These are phyloP conservation scores for Venturiaceae sp. DNA, from an alignment of 2,329 filamentous ascomycete species.

Conservation along the genomic window DNA sequence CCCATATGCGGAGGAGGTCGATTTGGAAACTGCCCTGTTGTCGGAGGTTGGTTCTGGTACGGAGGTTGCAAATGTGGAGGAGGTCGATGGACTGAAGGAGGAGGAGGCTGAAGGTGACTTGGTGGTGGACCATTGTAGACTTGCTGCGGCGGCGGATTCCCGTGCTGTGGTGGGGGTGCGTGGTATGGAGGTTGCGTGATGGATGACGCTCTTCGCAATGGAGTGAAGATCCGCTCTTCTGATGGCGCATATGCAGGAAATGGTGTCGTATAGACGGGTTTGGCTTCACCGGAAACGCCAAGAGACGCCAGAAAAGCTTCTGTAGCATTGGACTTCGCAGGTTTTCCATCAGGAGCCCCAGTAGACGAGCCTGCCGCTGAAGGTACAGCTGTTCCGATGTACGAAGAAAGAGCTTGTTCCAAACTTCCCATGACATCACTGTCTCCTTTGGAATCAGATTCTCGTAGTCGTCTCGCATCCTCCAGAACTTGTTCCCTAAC, in stretches of 20 bases:
- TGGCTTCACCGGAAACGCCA: slow-evolving; percentile 26
- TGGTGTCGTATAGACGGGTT: slow-evolving; percentile 25
- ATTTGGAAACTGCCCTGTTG: neutral
- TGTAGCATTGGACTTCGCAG: slow-evolving; percentile 10
- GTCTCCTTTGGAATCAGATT: neutral
- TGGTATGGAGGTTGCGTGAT: neutral
- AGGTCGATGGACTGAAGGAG: neutral
- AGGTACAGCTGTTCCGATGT: slow-evolving; percentile 9
- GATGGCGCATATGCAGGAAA: slow-evolving; percentile 24
- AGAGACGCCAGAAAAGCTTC: slow-evolving; percentile 25
- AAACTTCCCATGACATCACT: slow-evolving; percentile 11
- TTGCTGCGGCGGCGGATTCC: neutral
- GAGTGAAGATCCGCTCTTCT: slow-evolving; percentile 7
- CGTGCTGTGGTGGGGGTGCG: neutral
- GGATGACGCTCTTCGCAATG: neutral
- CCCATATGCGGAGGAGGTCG: neutral
- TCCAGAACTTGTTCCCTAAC: neutral
- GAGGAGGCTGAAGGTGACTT: neutral
- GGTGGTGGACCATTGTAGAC: neutral
- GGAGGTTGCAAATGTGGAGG: neutral
- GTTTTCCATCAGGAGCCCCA: slow-evolving; percentile 11
- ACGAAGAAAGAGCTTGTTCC: slow-evolving; percentile 10
- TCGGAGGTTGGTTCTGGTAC: neutral
- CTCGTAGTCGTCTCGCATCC: neutral
- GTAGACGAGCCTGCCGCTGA: slow-evolving; percentile 16